phyloP scores from a whole-genome alignment of 441 rosid genomes.

The Metrosideros polymorpha region DNA sequence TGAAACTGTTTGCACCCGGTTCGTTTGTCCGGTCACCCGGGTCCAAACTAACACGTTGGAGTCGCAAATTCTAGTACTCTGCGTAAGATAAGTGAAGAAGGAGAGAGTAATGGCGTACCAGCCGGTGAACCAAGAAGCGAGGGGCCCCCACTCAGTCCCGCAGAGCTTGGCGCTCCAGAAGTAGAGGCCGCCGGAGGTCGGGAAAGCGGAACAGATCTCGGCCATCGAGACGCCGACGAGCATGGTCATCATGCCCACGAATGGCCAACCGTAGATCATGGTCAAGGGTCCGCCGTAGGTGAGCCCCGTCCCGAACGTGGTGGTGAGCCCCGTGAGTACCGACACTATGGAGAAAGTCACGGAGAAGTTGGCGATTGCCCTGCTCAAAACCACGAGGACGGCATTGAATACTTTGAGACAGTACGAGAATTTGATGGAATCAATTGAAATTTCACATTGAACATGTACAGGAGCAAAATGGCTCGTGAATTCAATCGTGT shows the following conservation, averaged over 20 bases:
- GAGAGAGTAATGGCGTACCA: constrained; percentile 18
- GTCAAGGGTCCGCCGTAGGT: constrained; percentile 42
- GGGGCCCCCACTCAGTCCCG: constrained; percentile 36
- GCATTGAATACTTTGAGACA: not conserved
- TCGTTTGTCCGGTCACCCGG: not conserved
- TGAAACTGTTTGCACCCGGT: not conserved
- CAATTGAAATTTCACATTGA: not conserved
- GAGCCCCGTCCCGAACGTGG: constrained; percentile 30
- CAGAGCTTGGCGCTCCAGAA: constrained; percentile 50
- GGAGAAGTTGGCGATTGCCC: constrained; percentile 38
- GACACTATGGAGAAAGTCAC: constrained; percentile 40
- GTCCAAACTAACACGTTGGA: no score
- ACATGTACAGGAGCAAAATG: not conserved
- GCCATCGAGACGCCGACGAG: constrained; percentile 40
- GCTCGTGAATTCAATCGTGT: not conserved
- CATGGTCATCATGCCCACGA: constrained; percentile 28
- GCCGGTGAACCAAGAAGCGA: constrained; percentile 56
- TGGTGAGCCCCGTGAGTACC: constrained; percentile 35
- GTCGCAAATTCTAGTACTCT: not conserved
- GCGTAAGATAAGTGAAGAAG: not conserved
- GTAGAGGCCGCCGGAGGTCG: constrained; percentile 48
- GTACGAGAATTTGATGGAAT: not conserved
- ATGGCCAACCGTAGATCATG: constrained; percentile 46
- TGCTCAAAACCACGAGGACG: not conserved
- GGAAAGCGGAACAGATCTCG: constrained; percentile 55